phyloP scores from a whole-genome alignment of 441 rosid species.

The Melastoma candidum region DNA sequence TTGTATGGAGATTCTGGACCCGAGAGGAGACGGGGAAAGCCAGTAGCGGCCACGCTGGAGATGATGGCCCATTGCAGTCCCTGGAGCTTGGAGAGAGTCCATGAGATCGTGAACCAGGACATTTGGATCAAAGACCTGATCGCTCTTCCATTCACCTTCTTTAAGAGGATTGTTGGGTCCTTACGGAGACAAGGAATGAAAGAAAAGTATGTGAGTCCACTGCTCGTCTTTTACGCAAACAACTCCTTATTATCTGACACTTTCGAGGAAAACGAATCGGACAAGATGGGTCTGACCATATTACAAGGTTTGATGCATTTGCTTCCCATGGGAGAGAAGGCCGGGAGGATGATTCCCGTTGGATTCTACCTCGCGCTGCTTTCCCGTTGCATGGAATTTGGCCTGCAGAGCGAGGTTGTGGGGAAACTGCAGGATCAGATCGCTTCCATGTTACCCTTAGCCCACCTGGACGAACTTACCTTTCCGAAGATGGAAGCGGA shows the following conservation, averaged over 20 bases:
- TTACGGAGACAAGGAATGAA: conserved; percentile 82
- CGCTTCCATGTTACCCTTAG: conserved; percentile 34
- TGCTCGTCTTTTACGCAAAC: conserved; percentile 50
- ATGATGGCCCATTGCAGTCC: conserved; percentile 30
- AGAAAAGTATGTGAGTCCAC: conserved; percentile 57
- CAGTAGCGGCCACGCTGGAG: conserved; percentile 38
- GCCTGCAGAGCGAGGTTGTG: conserved; percentile 30
- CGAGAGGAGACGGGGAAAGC: conserved; percentile 44
- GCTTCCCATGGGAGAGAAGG: conserved; percentile 42
- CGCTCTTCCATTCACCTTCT: conserved; percentile 55
- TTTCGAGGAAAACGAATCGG: conserved; percentile 9
- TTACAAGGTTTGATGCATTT: conserved; percentile 50
- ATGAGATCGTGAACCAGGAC: conserved; percentile 36
- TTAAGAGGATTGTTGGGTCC: conserved; percentile 59
- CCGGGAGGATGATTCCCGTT: conserved; percentile 44
- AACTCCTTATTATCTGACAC: conserved; percentile 43
- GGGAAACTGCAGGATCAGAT: conserved; percentile 49
- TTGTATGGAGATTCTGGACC: conserved; percentile 88
- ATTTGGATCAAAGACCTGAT: conserved; percentile 72
- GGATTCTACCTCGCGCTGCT: conserved; percentile 67
- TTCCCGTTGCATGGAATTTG: conserved; percentile 35
- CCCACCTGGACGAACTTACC: conserved; percentile 46
- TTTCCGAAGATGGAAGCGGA: conserved; percentile 24
- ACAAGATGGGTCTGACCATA: conserved; percentile 19
- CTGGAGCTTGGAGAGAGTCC: conserved; percentile 42